Evolutionary conservation across 148 eudicot species (phyloP), one percentile per base, ranked within the genome.

Genomic region (Tetragonia tetragonoides): DNA sequence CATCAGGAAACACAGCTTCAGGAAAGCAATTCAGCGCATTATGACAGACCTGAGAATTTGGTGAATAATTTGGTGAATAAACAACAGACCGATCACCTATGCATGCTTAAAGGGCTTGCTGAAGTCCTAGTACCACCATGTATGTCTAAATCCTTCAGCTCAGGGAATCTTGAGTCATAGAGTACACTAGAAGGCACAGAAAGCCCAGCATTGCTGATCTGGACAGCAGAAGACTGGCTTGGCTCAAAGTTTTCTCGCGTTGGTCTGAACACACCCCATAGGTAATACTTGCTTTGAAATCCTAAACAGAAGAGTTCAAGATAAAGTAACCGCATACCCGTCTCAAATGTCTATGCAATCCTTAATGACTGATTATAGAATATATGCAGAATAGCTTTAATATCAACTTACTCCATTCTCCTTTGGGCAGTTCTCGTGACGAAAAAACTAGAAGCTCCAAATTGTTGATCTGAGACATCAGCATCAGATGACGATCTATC

Each of bases 371-470:
- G 49, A 46, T 46, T 46, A 46, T 10, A 46, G 34, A 28, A 28
- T 28, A 28, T 28, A 28, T 28, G 1, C 34, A 28, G 5, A 63
- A 7, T 21, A 5, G 37, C 38, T 63, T 28, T 63, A 46, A 37
- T 23, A 60, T 62, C 28, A 62, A 85, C 87, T 85, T 80, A 82
- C 87, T 79, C 83, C 87, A 51, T 64, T 85, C 81, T 73, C 68
- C 66, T 70, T 24, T 69, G 40, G 87, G 85, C 57, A 85, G 66
- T 68, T 79, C 85, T 11, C 15, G 78, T 37, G 87, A 85, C 23
- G 78, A 79, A 39, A 85, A 82, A 46, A 77, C 77, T 74, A 85
- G 76, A 24, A 85, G 82, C 74, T 82, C 87, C 76, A 79, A 66
- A 69, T 79, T 71, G 66, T 79, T 59, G 70, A 82, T 73, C 21